Conservation (phyloP, 2,329 filamentous ascomycete species). For the Furcasterigmium sp. region DNA sequence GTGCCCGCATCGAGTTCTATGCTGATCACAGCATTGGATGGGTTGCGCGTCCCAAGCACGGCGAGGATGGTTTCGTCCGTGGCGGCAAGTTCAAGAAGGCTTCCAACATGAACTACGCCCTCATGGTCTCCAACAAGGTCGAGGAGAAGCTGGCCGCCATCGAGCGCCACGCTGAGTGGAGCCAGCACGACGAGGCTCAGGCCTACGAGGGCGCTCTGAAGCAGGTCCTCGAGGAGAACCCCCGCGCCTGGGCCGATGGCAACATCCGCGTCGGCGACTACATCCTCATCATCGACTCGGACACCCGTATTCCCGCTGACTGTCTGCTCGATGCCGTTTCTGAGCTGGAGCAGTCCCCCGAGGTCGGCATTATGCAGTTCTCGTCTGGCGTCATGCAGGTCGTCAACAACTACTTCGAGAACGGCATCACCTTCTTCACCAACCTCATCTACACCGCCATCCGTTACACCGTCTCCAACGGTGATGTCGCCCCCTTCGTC, state of each 20-base stretch:
- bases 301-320: conserved; percentile 72
- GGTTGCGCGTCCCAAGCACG: conserved; percentile 61
- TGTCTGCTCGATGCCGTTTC: conserved; percentile 75
- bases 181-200: conserved; percentile 60
- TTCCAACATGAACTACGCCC: conserved; percentile 67
- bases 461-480: conserved; percentile 70
- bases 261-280: conserved; percentile 85
- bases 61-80: conserved; percentile 56
- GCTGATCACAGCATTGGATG: conserved; percentile 65
- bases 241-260: conserved; percentile 74
- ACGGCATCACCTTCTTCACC: conserved; percentile 66
- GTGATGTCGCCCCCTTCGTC: conserved; percentile 73
- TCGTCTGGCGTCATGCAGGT: conserved; percentile 77
- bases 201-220: conserved; percentile 63
- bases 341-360: conserved; percentile 75
- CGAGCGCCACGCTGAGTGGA: conserved; percentile 57
- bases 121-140: conserved; percentile 64
- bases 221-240: conserved; percentile 61
- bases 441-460: conserved; percentile 74
- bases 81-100: conserved; percentile 67
- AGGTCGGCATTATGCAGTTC: conserved; percentile 76
- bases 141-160: conserved; percentile 61
- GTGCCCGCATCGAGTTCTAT: conserved; percentile 62
- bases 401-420: conserved; percentile 67
- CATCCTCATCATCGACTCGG: conserved; percentile 72